Percentiles rank a stretch among this genome's conserved stretches.
Conservation (phyloP, 805 yeast genomes). For the Candida sonorensis region DNA sequence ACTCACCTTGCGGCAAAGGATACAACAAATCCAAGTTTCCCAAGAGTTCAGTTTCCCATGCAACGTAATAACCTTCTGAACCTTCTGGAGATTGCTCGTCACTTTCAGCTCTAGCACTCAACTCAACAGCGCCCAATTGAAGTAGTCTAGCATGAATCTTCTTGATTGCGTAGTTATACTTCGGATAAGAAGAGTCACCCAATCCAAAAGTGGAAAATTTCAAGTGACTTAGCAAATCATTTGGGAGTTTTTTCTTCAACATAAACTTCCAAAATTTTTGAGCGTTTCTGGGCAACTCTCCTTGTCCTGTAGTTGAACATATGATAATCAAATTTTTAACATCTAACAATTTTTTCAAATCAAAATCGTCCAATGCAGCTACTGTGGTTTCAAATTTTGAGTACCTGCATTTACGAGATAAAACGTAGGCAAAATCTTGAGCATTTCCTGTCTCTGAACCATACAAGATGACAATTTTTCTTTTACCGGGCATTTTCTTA, state of each 20-base stretch:
- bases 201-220: constrained; percentile 74
- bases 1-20: constrained; percentile 28
- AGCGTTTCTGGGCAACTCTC: constrained; percentile 80
- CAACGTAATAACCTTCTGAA: constrained; percentile 65
- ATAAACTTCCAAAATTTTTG: constrained; percentile 69
- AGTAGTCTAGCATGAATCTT: constrained; percentile 71
- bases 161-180: constrained; percentile 80
- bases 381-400: constrained; percentile 42
- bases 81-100: constrained; percentile 82
- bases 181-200: constrained; percentile 90
- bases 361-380: constrained; percentile 53
- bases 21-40: constrained; percentile 25
- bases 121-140: constrained; percentile 77
- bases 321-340: constrained; percentile 45
- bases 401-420: constrained; percentile 51
- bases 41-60: constrained; percentile 57
- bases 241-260: constrained; percentile 56
- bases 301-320: constrained; percentile 94
- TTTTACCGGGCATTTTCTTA: no score
- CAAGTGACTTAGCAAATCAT: constrained; percentile 53
- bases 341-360: constrained; percentile 45
- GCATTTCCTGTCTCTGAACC: constrained; percentile 95
- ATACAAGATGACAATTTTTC: constrained; percentile 54
- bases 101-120: constrained; percentile 74
- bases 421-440: constrained; percentile 69